Evolutionary conservation across 768 basidiomycete genomes (phyloP).

Genomic region (Pholiota molesta): DNA sequence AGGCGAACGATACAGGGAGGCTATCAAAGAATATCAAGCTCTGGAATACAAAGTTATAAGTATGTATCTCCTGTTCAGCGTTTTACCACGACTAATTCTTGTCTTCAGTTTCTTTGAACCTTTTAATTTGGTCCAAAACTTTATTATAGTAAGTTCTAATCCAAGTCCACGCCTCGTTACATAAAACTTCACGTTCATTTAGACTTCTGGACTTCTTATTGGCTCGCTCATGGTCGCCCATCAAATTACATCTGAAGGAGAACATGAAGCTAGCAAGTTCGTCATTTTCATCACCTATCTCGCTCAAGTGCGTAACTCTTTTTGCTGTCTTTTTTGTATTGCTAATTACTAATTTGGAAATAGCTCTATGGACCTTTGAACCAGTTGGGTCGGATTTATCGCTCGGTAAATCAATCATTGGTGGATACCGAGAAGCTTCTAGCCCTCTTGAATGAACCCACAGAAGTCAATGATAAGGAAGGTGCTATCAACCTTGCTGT

Average conservation of each 20-base stretch:
- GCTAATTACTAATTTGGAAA: not conserved
- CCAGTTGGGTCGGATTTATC: conserved; percentile 79
- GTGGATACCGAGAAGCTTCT: conserved; percentile 87
- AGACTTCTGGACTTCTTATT: conserved; percentile 79
- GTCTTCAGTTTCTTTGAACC: conserved; percentile 61
- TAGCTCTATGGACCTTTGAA: conserved; percentile 76
- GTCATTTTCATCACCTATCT: conserved; percentile 85
- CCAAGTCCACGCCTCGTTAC: not conserved
- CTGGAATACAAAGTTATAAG: conserved; percentile 76
- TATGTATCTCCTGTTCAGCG: conserved; percentile 31
- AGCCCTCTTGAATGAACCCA: conserved; percentile 77
- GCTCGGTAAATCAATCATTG: conserved; percentile 72
- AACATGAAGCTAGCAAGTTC: conserved; percentile 60
- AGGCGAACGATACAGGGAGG: conserved; percentile 66
- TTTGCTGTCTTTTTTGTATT: not conserved
- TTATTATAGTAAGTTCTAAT: conserved; percentile 66
- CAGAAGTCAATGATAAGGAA: conserved; percentile 82
- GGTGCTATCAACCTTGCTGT: conserved; percentile 75
- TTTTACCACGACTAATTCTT: conserved; percentile 6
- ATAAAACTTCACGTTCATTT: conserved; percentile 1
- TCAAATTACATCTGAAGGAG: conserved; percentile 56
- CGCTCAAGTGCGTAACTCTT: conserved; percentile 58
- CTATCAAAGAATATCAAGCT: conserved; percentile 73
- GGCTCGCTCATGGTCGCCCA: conserved; percentile 81
- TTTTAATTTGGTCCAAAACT: conserved; percentile 81